Base-by-base conservation (phyloP, 805 yeast species). In the Metschnikowia koreensis region DNA sequence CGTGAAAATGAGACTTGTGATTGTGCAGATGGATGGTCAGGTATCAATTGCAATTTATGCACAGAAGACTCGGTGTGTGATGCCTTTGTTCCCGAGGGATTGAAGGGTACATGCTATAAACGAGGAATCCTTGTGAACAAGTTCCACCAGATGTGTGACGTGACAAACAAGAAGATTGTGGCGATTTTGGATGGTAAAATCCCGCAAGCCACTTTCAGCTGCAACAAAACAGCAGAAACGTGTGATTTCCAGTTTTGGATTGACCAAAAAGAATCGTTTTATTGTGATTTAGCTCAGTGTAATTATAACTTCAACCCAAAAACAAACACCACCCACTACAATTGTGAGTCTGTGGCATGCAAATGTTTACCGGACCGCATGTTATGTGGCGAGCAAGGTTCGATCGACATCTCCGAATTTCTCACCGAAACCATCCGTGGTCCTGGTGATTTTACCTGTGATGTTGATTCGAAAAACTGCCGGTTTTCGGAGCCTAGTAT, bases 231-330 rank as follows among this genome's bases (percentile, higher is more conserved):
- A 1, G 72, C 81, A 0, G 79, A 70, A 15, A 68, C 68, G 10
- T 94, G 99, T 70, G 84, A 90, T 66, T 90, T 94, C 71, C 98
- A 94, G 68, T 90, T 94, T 65, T 94, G 99, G 99, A 89, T 94
- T 57, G 97, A 86, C 59, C 82, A 90, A 66, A 73, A 78, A 42
- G 99, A 94, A 67, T 86, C 96, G 53, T 94, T 94, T 67, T 94
- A 82, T 67, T 94, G 99, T 74, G 94, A 86, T 44, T 78, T 94
- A 58, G 69, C 77, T 48, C 70, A 75, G n/a, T 94, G 99, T 74
- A 76, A 77, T 12, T 88, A 85, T 61, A 76, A 85, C 37, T 82
- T 81, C 60, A 89, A 87, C 62, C 66, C 85, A 54, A 60, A 64
- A 7, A 63, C 78, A 7, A 91, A 92, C 65, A 66, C 83, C 10